Percentiles rank a stretch among this genome's conserved stretches.
These are phyloP conservation scores for Penicillium brasilianum DNA, from an alignment of 2,329 filamentous ascomycete genomes.

Conservation along the genomic window DNA sequence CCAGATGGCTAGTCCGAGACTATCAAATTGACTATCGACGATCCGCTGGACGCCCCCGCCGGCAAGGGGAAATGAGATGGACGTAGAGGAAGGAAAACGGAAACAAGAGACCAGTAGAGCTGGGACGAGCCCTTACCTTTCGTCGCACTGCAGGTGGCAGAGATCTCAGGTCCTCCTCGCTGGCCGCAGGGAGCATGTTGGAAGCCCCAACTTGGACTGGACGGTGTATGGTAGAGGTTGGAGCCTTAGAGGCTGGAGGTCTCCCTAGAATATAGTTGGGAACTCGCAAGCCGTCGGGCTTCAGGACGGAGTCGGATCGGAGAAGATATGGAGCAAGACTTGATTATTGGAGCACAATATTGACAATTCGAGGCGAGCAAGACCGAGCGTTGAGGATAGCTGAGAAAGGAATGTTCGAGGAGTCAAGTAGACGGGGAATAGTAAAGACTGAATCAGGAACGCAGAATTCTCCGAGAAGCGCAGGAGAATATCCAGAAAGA, in stretches of 20 bases:
- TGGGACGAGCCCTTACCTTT: constrained; percentile 56
- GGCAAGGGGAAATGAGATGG: constrained; percentile 10
- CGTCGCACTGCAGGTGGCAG: constrained; percentile 61
- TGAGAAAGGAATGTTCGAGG: background rate
- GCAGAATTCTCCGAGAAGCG: background rate
- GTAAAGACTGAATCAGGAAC: background rate
- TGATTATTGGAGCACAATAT: too few species aligned
- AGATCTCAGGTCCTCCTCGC: constrained; percentile 55
- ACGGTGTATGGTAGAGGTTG: background rate
- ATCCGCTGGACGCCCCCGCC: constrained; percentile 2
- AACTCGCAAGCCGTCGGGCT: too few species aligned
- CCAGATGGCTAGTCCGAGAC: constrained; percentile 4
- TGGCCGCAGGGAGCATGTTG: constrained; percentile 12
- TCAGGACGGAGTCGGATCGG: too few species aligned
- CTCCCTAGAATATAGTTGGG: too few species aligned
- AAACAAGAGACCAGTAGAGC: constrained; percentile 11
- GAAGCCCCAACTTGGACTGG: background rate
- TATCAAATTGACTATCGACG: constrained; percentile 20
- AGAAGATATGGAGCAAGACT: too few species aligned
- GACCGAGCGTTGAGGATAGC: background rate
- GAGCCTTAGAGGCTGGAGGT: background rate
- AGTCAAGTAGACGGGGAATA: background rate
- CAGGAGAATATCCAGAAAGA: background rate
- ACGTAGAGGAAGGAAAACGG: background rate
- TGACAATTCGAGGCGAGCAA: too few species aligned